These are phyloP conservation scores for Amanita subjunquillea DNA, from an alignment of 768 basidiomycete species.

Conservation along the genomic window DNA sequence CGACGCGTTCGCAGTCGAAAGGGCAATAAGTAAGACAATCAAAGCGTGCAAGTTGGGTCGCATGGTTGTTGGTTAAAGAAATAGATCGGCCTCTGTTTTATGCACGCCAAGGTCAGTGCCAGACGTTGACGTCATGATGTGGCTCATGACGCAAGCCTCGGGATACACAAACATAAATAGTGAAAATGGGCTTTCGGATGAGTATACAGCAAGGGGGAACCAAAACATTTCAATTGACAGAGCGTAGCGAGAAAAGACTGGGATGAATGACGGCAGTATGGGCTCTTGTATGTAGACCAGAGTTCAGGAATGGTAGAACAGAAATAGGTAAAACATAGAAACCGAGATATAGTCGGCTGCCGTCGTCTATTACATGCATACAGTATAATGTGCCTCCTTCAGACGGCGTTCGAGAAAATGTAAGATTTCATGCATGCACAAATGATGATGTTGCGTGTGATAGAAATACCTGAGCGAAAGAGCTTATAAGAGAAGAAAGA, in stretches of 20 bases:
- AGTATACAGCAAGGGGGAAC: neutral
- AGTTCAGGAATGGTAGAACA: neutral
- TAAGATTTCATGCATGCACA: slow-evolving; percentile 41
- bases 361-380: slow-evolving; percentile 51
- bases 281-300: neutral
- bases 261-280: slow-evolving; percentile 2
- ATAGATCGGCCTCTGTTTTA: neutral
- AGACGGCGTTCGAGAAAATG: slow-evolving; percentile 42
- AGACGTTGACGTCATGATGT: slow-evolving; percentile 13
- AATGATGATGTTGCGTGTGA: slow-evolving; percentile 17
- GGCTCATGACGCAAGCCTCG: slow-evolving; percentile 9
- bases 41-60: neutral
- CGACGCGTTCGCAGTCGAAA: slow-evolving; percentile 32
- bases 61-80: neutral
- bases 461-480: slow-evolving; percentile 12
- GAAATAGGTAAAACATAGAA: neutral
- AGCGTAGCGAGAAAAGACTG: neutral
- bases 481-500: slow-evolving; percentile 15
- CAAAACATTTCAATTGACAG: slow-evolving; percentile 3
- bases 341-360: slow-evolving; percentile 9
- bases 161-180: neutral
- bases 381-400: slow-evolving; percentile 57
- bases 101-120: slow-evolving; percentile 2
- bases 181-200: neutral
- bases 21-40: neutral